Evolutionary conservation across 2,329 filamentous ascomycete species (phyloP), one percentile per base, ranked within the genome.

Genomic region (Fusarium domesticum): DNA sequence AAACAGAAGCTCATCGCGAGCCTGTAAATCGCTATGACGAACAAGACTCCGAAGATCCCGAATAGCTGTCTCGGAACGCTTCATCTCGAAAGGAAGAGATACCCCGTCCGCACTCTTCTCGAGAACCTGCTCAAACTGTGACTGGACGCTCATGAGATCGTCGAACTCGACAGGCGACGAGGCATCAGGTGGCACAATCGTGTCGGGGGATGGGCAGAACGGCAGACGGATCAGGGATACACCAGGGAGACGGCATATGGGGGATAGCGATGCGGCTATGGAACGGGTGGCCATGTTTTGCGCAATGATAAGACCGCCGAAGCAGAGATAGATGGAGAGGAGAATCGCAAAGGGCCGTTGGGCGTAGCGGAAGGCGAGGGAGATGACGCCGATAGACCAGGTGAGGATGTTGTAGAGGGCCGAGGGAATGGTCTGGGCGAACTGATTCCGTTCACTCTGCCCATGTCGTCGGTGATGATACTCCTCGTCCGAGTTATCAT

Each of bases 21-120:
- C 80, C 18, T 81, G 79, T 1, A 93, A 71, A 17, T 80, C 75
- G 54, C 84, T 89, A 66, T 84, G 82, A 31, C 80, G 76, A 25
- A 95, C 85, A 35, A 90, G 74, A 18, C 81, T 84, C 23, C 85
- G 80, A 18, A 93, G 69, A 57, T 91, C 87, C 32, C 87, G 79
- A 28, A 93, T 83, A 1, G 84, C 83, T 2, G 81, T 74, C 64
- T 92, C 87, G 3, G 84, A 83, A 8, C 81, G 78, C 69, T 89
- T 91, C 82, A 93, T 90, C 55, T 89, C 85, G 54, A 87, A 73
- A 0, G 87, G 87, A 3, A 93, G 68, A 2, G 80, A 81, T 2
- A 83, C 79, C 1, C 83, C 80, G 17, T 82, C 76, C 2, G 81
- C 77, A 14, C 80, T 81, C 46, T 81, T 79, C 53, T 87, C 80